Conservation (phyloP, 2,329 filamentous ascomycete genomes). For the Fusarium anguioides region DNA sequence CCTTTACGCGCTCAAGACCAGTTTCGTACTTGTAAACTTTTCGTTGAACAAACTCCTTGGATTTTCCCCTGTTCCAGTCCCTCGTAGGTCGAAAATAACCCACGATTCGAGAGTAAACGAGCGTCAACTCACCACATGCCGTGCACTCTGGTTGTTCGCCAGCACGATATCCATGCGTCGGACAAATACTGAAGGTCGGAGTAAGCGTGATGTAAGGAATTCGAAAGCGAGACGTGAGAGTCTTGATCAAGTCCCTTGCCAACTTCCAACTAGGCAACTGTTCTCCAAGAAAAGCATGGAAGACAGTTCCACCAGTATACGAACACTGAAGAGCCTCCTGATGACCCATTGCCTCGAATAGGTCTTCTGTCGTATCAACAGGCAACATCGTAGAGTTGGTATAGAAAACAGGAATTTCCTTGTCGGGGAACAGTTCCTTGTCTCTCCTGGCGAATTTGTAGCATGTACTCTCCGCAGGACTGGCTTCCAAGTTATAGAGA, state of each 20-base stretch:
- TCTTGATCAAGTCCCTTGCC: slow-evolving; percentile 35
- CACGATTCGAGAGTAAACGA: slow-evolving; percentile 41
- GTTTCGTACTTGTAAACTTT: slow-evolving; percentile 34
- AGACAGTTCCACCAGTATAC: slow-evolving; percentile 41
- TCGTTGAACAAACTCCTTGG: slow-evolving; percentile 29
- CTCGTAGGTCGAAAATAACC: slow-evolving; percentile 39
- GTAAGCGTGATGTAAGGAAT: slow-evolving; percentile 41
- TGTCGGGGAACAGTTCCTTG: slow-evolving; percentile 28
- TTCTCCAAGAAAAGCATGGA: slow-evolving; percentile 41
- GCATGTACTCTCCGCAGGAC: slow-evolving; percentile 41
- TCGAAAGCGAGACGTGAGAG: slow-evolving; percentile 34
- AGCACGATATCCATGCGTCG: slow-evolving; percentile 27
- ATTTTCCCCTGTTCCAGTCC: slow-evolving; percentile 43
- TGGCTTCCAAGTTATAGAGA: slow-evolving; percentile 39
- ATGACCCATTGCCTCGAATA: slow-evolving; percentile 36
- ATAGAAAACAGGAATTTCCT: slow-evolving; percentile 28
- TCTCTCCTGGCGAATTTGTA: slow-evolving; percentile 39
- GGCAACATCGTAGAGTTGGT: slow-evolving; percentile 44
- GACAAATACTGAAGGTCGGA: slow-evolving; percentile 41
- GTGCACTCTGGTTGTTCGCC: slow-evolving; percentile 35
- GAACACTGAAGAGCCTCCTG: slow-evolving; percentile 40
- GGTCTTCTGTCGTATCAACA: slow-evolving; percentile 36
- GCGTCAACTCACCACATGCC: slow-evolving; percentile 11
- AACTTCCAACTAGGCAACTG: slow-evolving; percentile 34
- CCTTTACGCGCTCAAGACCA: accelerated